Evolutionary conservation across 352 stramenopile species (phyloP).

Genomic region (Phytophthora nicotianae): DNA sequence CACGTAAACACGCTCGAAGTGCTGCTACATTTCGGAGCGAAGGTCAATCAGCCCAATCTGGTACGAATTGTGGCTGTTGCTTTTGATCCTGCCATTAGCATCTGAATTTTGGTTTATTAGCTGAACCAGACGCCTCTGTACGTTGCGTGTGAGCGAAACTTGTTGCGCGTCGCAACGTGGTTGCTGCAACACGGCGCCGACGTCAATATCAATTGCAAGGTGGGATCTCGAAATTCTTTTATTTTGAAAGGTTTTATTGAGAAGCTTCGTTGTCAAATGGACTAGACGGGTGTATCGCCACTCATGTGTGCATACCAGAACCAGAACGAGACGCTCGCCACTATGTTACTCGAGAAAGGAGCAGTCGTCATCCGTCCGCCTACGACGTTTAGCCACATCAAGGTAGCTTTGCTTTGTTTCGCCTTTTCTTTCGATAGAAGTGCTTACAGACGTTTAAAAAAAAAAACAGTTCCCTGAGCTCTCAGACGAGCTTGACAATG

Average conservation of each 20-base stretch:
- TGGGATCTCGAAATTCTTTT: background rate
- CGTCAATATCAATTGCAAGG: constrained; percentile 59
- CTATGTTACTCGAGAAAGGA: constrained; percentile 53
- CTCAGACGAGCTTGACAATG: constrained; percentile 15
- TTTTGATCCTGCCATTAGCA: background rate
- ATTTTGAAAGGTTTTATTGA: background rate
- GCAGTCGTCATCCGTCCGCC: constrained; percentile 40
- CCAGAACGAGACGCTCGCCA: constrained; percentile 47
- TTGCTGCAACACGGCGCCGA: constrained; percentile 60
- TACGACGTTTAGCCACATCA: constrained; percentile 39
- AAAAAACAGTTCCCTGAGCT: constrained; percentile 25
- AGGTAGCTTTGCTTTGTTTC: constrained; percentile 29
- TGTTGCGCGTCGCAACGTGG: constrained; percentile 46
- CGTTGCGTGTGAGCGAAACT: constrained; percentile 57
- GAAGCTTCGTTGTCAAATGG: background rate
- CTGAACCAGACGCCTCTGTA: constrained; percentile 66
- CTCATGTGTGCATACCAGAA: constrained; percentile 66
- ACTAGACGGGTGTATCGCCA: constrained; percentile 44
- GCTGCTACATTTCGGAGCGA: constrained; percentile 55
- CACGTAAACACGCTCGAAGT: constrained; percentile 64
- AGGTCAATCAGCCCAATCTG: constrained; percentile 59
- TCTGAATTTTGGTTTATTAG: constrained; percentile 17
- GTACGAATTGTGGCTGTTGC: constrained; percentile 28
- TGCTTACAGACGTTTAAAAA: background rate
- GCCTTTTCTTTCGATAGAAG: too few relatives aligned